A percentile compares a stretch with the other conserved stretches of the same genome.
These are phyloP conservation scores for Amphicarpaea edgeworthii DNA, from an alignment of 306 rosid genomes.

Conservation along the genomic window DNA sequence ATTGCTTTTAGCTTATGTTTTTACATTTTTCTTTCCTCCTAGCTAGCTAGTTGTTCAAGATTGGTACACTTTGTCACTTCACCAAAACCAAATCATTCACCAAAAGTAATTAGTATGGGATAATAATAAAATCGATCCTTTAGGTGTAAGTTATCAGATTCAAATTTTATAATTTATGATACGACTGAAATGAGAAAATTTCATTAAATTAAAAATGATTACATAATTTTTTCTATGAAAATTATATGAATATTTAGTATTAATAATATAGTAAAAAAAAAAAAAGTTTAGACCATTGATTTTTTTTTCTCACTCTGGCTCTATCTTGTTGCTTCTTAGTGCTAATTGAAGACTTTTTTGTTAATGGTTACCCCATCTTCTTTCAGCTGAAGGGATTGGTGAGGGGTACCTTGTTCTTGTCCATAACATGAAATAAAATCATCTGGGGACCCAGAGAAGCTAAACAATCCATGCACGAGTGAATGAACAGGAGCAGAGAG, in stretches of 20 bases:
- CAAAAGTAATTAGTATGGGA: too few species aligned
- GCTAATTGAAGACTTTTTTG: background rate
- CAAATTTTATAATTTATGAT: too few species aligned
- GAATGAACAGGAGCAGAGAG: conserved; percentile 30
- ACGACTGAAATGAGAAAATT: too few species aligned
- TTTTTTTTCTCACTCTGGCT: background rate
- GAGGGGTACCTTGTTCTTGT: conserved; percentile 28
- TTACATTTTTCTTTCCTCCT: background rate
- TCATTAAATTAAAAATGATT: too few species aligned
- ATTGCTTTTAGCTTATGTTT: conserved; percentile 21
- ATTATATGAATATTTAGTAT: too few species aligned
- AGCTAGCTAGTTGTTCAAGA: conserved; percentile 6
- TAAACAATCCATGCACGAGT: conserved; percentile 44
- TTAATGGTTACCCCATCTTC: conserved; percentile 24
- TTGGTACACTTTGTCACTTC: conserved; percentile 16
- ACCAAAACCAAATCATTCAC: conserved; percentile 3
- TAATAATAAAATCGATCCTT: too few species aligned
- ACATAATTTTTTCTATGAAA: too few species aligned
- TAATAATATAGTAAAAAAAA: too few species aligned
- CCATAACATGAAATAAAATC: conserved; percentile 39
- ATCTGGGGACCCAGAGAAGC: conserved; percentile 27
- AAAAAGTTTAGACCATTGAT: too few species aligned
- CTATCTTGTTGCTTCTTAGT: background rate
- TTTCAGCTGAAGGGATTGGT: conserved; percentile 40
- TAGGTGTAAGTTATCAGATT: too few species aligned